Evolutionary conservation across 2,329 filamentous ascomycete genomes (phyloP).

Genomic region (Botryotinia globosa): DNA sequence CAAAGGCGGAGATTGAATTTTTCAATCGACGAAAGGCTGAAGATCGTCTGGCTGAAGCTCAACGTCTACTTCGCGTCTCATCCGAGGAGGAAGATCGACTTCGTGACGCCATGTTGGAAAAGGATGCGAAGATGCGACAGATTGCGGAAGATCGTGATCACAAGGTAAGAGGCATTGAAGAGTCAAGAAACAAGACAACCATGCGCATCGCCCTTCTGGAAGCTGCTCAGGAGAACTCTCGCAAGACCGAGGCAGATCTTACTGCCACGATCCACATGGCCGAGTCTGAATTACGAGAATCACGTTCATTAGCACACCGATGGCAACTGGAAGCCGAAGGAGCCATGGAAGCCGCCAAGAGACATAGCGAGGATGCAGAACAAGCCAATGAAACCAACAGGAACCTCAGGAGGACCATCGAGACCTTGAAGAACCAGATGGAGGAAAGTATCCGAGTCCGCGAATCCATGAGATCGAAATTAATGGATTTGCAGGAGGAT

Average conservation of each 20-base stretch:
- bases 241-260: slow-evolving; percentile 54
- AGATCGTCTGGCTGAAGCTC: slow-evolving; percentile 69
- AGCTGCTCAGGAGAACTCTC: slow-evolving; percentile 58
- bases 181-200: slow-evolving; percentile 51
- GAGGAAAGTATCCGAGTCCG: slow-evolving; percentile 83
- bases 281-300: slow-evolving; percentile 55
- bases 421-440: slow-evolving; percentile 71
- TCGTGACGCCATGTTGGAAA: slow-evolving; percentile 64
- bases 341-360: slow-evolving; percentile 61
- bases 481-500: slow-evolving; percentile 81
- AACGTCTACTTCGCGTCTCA: slow-evolving; percentile 64
- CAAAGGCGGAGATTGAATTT: slow-evolving; percentile 62
- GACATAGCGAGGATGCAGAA: slow-evolving; percentile 58
- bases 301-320: slow-evolving; percentile 56
- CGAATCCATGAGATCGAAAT: slow-evolving; percentile 79
- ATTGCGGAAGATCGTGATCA: slow-evolving; percentile 68
- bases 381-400: slow-evolving; percentile 61
- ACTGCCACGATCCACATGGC: slow-evolving; percentile 53
- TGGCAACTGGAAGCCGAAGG: slow-evolving; percentile 62
- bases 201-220: slow-evolving; percentile 67
- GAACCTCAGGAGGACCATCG: slow-evolving; percentile 70
- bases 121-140: slow-evolving; percentile 64
- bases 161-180: slow-evolving; percentile 59
- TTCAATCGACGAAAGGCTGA: slow-evolving; percentile 63
- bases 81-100: slow-evolving; percentile 72